These are phyloP conservation scores for Theileria sp. DNA, from an alignment of 169 alveolate species.

Conservation along the genomic window DNA sequence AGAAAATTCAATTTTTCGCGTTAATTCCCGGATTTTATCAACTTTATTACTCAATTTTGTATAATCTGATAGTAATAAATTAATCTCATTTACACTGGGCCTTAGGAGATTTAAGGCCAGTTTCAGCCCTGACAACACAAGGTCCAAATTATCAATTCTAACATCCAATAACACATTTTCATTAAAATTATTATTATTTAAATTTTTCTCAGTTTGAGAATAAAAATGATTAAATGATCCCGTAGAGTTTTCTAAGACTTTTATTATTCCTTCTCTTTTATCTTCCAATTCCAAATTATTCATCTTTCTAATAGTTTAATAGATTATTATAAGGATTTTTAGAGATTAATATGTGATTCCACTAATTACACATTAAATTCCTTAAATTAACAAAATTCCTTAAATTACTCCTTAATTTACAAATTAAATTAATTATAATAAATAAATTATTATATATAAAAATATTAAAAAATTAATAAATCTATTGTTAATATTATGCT, in stretches of 20 bases:
- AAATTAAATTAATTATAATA: no score
- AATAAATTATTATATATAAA: no score
- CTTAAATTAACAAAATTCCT: no score
- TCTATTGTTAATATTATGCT: conserved; percentile 4
- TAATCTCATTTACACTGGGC: background rate
- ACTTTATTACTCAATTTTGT: background rate
- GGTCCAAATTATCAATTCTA: background rate
- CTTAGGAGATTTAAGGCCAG: background rate
- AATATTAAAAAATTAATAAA: no score
- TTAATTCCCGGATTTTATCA: background rate
- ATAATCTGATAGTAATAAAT: background rate
- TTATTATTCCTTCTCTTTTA: conserved; percentile 13
- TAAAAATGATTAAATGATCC: background rate
- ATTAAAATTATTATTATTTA: background rate
- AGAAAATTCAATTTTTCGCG: background rate
- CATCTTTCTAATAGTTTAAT: background rate
- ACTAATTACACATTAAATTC: no score
- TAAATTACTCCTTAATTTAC: no score
- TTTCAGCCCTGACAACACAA: background rate
- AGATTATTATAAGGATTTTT: no score
- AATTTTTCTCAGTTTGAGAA: no score
- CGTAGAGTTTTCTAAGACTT: conserved; percentile 33
- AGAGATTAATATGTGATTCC: no score
- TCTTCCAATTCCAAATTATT: background rate
- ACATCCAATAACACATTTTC: background rate